Base-by-base conservation (phyloP, 495 filamentous ascomycete species). In the Amphirosellinia nigrospora region DNA sequence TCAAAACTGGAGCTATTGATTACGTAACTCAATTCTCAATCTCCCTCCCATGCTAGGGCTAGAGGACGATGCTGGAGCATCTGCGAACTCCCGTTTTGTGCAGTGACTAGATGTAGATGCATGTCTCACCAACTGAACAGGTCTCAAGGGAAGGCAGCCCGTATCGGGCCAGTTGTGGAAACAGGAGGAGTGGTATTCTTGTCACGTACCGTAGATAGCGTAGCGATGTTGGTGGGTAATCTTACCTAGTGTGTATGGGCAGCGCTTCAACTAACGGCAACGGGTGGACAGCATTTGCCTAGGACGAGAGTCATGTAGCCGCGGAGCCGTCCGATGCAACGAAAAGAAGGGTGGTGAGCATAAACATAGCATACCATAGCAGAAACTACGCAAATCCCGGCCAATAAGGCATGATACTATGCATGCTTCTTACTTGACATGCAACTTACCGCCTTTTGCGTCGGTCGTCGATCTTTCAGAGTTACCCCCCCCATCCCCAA, bases 391-490 rank as follows among this genome's bases (percentile, higher is more conserved):
- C 41, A 34, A 45, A 63, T 16, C 60, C 60, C 60, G 60, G 60
- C 43, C 30, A 48, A 64, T 64, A 64, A 15, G 21, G 28, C 43
- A 23, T 34, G 43, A 38, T 41, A 23, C 21, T 50, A 64, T 64
- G 19, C 43, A 36, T n/a, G 30, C 32, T 39, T 5, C 8, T 30
- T 26, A 41, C 46, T 39, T 21, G 26, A n/a, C 55, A 43, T 65
- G 63, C 63, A 46, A 65, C 63, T 65, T 65, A 65, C 63, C 63
- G 63, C 63, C 63, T 52, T 65, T 65, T 65, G 63, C 63, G 63
- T 65, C 46, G 32, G 30, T 10, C 46, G 30, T 65, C 21, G 30
- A 65, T 65, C 63, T 65, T 65, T 46, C 9, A 61, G n/a, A 34
- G 21, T 61, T 38, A 15, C 34, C 34, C 7, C 7, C 34, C 15